Evolutionary conservation across 2,329 filamentous ascomycete species (phyloP).

Genomic region (Colletotrichum tanaceti): DNA sequence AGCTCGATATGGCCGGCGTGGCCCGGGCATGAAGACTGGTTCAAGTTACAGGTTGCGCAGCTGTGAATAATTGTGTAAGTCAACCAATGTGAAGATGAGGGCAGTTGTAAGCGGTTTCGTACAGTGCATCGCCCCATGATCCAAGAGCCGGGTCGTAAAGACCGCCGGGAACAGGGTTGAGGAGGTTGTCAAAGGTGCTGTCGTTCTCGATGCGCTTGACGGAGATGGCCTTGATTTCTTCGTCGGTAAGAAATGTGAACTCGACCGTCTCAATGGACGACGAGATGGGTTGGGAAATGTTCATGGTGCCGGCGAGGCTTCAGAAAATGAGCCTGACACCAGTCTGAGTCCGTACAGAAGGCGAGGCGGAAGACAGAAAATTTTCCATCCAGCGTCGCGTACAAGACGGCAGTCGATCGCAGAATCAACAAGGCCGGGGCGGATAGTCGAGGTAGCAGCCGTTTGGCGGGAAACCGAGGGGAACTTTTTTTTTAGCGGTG

Average conservation of each 20-base stretch:
- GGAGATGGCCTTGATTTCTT: constrained; percentile 89
- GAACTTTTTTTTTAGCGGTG: constrained; percentile 60
- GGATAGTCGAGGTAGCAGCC: constrained; percentile 4
- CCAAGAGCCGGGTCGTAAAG: constrained; percentile 93
- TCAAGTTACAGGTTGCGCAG: constrained; percentile 92
- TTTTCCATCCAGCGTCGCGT: constrained; percentile 34
- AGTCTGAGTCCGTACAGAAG: constrained; percentile 26
- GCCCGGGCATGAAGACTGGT: constrained; percentile 84
- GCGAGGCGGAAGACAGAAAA: constrained; percentile 23
- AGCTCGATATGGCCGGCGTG: constrained; percentile 96
- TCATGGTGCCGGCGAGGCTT: constrained; percentile 60
- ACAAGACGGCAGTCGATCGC: constrained; percentile 24
- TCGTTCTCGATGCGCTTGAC: constrained; percentile 95
- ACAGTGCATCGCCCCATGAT: constrained; percentile 88
- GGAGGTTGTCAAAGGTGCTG: constrained; percentile 90
- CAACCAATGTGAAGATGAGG: constrained; percentile 12
- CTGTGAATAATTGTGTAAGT: constrained; percentile 57
- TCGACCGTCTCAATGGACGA: constrained; percentile 88
- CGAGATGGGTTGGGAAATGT: constrained; percentile 82
- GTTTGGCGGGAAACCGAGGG: constrained; percentile 27
- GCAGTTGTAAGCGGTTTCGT: constrained; percentile 52
- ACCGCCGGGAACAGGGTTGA: constrained; percentile 90
- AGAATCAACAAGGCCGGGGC: constrained; percentile 17
- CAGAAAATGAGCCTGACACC: constrained; percentile 29
- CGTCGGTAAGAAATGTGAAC: constrained; percentile 84